Conservation (phyloP, 2,329 filamentous ascomycete genomes). For the Colletotrichum tabaci region DNA sequence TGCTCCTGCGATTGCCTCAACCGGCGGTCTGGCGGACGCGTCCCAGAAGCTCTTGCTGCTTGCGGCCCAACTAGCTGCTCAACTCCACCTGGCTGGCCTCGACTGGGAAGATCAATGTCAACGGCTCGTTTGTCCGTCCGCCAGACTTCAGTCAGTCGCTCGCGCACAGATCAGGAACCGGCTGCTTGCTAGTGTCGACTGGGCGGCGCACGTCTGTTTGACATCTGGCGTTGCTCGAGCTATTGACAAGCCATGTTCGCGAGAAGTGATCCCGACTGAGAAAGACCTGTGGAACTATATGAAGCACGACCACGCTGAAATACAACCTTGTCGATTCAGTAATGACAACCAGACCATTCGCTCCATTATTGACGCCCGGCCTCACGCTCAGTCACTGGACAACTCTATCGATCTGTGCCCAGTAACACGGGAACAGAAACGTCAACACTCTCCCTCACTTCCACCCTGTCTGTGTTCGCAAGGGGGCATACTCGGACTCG, state of each 20-base stretch:
- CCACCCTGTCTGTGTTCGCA: slow-evolving; percentile 17
- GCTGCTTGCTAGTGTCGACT: slow-evolving; percentile 17
- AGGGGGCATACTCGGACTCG: neutral
- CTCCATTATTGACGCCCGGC: neutral
- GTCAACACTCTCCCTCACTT: slow-evolving; percentile 12
- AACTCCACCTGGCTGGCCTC: neutral
- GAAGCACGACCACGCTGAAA: neutral
- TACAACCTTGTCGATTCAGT: neutral
- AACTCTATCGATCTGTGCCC: neutral
- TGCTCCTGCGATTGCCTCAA: slow-evolving; percentile 18
- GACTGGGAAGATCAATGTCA: slow-evolving; percentile 9
- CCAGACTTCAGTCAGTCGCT: slow-evolving; percentile 16
- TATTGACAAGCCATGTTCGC: slow-evolving; percentile 31
- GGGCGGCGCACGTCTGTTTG: slow-evolving; percentile 37
- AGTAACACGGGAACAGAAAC: neutral
- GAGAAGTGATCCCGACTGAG: neutral
- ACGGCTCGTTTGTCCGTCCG: slow-evolving; percentile 29
- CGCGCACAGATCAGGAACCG: slow-evolving; percentile 35
- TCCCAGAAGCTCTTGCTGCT: slow-evolving; percentile 20
- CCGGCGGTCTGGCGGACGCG: slow-evolving; percentile 19
- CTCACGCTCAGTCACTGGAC: neutral
- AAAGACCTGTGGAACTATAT: neutral
- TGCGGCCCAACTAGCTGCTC: slow-evolving; percentile 36
- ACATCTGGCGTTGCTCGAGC: slow-evolving; percentile 30
- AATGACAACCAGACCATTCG: slow-evolving; percentile 20